Evolutionary conservation across 176 grass and related monocot genomes (phyloP), one percentile per base, ranked within the genome.

Genomic region (Bothriochloa decipiens): DNA sequence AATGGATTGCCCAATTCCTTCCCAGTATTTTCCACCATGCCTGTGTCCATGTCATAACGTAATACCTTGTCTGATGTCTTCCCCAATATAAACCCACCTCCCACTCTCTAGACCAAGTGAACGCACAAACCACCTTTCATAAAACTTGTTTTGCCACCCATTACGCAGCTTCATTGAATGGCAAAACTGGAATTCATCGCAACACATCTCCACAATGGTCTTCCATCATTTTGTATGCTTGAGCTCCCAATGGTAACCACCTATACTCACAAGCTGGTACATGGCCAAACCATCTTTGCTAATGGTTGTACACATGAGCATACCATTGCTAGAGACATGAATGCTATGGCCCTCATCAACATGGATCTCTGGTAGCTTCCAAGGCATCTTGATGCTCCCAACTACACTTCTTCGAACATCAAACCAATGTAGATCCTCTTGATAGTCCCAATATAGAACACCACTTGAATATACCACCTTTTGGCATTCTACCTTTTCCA

Each of bases 151-250:
- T n/a, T 27, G 49, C 32, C 49, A 82, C n/a, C 49, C 80, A 58
- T 26, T 41, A 9, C 33, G 80, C 18, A 82, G n/a, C 36, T 82
- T 69, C 80, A 71, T 71, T 28, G 49, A 70, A 10, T 82, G 67
- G 8, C 66, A 82, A 14, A 82, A 82, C 2, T 40, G 7, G 25
- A 82, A 60, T 27, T 50, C 35, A 39, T 18, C 33, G 0, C 33
- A 26, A 58, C 9, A 60, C 1, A 6, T 57, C 7, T 82, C 68
- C 8, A 71, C 13, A 26, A 82, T 55, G 8, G 41, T 49, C 5
- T 71, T 39, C 67, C 66, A 82, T 40, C 15, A n/a, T 71, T 57
- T 82, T 35, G 40, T 7, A 36, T 71, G 67, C n/a, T 82, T 71
- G 22, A 82, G n/a, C 47, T 71, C 35, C 49, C 80, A 82, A 71